A percentile compares a stretch with the other conserved stretches of the same genome.
phyloP scores from a whole-genome alignment of 2,329 filamentous ascomycete species.

The Camptophora hylomeconis region DNA sequence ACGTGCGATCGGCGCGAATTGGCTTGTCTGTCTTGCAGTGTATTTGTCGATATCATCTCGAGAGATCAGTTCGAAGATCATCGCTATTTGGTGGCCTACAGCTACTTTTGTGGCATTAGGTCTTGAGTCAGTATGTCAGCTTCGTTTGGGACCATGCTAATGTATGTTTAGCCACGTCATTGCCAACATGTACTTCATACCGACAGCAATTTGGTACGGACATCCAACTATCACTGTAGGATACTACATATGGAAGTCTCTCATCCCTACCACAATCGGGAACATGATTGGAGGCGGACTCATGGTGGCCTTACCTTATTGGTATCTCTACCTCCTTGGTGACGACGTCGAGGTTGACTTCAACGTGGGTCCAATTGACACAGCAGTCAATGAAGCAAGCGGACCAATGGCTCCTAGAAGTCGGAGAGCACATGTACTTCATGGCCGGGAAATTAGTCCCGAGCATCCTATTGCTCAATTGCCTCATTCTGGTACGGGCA shows the following conservation, averaged over 20 bases:
- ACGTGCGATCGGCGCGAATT: conserved; percentile 43
- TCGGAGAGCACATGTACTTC: too few relatives aligned
- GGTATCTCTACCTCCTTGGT: conserved; percentile 30
- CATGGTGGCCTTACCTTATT: conserved; percentile 39
- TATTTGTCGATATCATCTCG: conserved; percentile 36
- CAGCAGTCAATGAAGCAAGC: too few relatives aligned
- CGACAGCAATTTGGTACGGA: conserved; percentile 37
- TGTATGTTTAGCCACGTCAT: too few relatives aligned
- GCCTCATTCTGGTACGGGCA: too few relatives aligned
- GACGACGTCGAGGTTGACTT: too few relatives aligned
- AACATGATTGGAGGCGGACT: conserved; percentile 42
- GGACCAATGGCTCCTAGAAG: too few relatives aligned
- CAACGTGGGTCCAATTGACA: too few relatives aligned
- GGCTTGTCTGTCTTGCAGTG: conserved; percentile 43
- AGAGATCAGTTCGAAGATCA: conserved; percentile 40
- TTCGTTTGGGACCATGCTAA: too few relatives aligned
- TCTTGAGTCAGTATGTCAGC: too few relatives aligned
- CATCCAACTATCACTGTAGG: conserved; percentile 29
- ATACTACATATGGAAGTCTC: conserved; percentile 45
- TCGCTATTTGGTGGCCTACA: conserved; percentile 44
- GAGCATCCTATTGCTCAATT: too few relatives aligned
- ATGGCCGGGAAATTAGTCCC: too few relatives aligned
- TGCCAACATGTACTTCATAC: conserved; percentile 41
- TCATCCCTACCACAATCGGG: conserved; percentile 40
- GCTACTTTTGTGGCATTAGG: conserved; percentile 19